Conservation (phyloP, 306 rosid species). For the Alnus glutinosa region DNA sequence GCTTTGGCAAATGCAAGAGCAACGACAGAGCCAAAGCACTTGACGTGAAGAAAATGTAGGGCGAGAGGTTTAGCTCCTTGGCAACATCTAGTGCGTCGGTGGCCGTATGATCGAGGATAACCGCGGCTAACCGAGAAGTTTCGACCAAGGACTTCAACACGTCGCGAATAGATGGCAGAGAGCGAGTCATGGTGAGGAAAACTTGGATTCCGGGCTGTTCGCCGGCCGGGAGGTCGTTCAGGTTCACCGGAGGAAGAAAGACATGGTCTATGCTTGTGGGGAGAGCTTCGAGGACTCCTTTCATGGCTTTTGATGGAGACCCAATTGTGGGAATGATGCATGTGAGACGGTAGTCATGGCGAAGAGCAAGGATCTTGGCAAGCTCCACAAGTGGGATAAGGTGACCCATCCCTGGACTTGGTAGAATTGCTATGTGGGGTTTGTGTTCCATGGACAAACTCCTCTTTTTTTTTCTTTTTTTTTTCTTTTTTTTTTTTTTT, state of each 20-base stretch:
- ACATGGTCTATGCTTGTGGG: constrained; percentile 30
- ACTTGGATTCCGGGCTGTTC: constrained; percentile 17
- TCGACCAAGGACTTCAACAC: constrained; percentile 3
- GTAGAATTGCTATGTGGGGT: constrained; percentile 27
- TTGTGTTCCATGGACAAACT: constrained; percentile 21
- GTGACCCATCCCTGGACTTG: constrained; percentile 45
- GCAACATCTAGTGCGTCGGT: constrained; percentile 25
- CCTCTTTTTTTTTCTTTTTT: too few relatives aligned
- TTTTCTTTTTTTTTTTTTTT: too few relatives aligned
- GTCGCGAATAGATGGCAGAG: constrained; percentile 25
- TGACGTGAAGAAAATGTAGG: constrained; percentile 34
- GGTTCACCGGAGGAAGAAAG: constrained; percentile 35
- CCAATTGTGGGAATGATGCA: constrained; percentile 48
- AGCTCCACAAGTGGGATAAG: constrained; percentile 41
- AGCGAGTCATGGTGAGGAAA: constrained; percentile 20
- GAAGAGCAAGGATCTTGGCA: constrained; percentile 29
- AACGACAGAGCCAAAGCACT: constrained; percentile 26
- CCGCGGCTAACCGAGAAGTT: constrained; percentile 19
- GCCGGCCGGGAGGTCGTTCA: constrained; percentile 12
- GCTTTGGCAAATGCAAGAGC: constrained; percentile 25
- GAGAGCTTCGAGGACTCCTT: constrained; percentile 35
- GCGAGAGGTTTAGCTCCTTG: constrained; percentile 26
- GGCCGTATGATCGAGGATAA: constrained; percentile 29
- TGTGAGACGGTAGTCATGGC: constrained; percentile 35
- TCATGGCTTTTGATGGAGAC: constrained; percentile 28